Percentiles rank a stretch among this genome's conserved stretches.
Conservation (phyloP, 2,329 filamentous ascomycete genomes). For the Blumeriella jaapii region DNA sequence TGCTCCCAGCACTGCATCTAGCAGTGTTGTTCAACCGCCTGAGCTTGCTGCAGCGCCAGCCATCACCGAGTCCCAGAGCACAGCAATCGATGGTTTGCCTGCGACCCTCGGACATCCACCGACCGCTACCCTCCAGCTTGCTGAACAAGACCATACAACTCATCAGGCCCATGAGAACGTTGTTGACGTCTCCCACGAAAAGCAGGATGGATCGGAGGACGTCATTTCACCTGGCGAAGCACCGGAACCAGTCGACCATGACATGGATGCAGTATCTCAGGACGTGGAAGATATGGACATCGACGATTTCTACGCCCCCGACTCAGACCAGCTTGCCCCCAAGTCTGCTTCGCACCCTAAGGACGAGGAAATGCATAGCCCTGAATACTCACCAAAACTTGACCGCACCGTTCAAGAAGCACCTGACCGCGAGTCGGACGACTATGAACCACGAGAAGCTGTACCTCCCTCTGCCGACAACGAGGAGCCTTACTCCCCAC, state of each 20-base stretch:
- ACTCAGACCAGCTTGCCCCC: slow-evolving; percentile 9
- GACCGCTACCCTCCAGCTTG: no score
- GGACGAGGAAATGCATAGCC: slow-evolving; percentile 14
- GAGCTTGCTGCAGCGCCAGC: no score
- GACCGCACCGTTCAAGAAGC: slow-evolving; percentile 10
- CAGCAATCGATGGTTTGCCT: no score
- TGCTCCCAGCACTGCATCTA: no score
- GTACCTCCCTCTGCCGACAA: slow-evolving; percentile 18
- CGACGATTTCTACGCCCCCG: slow-evolving; percentile 18
- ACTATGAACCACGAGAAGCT: slow-evolving; percentile 43
- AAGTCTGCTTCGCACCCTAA: slow-evolving; percentile 6
- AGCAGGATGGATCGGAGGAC: slow-evolving; percentile 1
- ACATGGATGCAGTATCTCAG: slow-evolving; percentile 22
- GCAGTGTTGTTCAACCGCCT: no score
- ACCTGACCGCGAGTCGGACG: slow-evolving; percentile 33
- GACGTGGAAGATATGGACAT: slow-evolving; percentile 15
- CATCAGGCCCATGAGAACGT: no score
- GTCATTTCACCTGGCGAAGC: slow-evolving; percentile 13
- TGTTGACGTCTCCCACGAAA: no score
- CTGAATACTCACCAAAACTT: slow-evolving; percentile 19
- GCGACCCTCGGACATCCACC: no score
- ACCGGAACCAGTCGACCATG: slow-evolving; percentile 22
- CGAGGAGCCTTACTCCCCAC: slow-evolving; percentile 26
- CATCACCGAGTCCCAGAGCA: no score
- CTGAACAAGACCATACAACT: no score